Evolutionary conservation across 371 early-diverging fungal genomes (phyloP).

Genomic region (Apophysomyces elegans): DNA sequence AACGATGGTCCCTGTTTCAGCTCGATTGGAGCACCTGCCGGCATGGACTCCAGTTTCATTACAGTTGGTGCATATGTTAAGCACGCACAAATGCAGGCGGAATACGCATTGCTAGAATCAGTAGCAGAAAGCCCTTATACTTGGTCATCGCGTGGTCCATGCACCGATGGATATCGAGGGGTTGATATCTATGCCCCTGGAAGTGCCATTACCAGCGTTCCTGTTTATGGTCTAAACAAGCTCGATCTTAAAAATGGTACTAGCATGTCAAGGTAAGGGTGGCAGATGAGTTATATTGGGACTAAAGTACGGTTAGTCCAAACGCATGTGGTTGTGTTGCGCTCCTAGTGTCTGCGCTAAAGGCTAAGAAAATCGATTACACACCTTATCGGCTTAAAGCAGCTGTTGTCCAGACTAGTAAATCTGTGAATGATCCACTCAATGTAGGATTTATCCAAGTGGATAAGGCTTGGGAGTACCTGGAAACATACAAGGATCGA

Average conservation of each 20-base stretch:
- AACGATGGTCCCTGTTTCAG: constrained; percentile 91
- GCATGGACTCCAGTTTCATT: constrained; percentile 74
- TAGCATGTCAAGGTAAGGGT: constrained; percentile 73
- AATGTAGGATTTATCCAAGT: constrained; percentile 88
- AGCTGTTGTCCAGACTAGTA: constrained; percentile 77
- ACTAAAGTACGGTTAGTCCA: constrained; percentile 58
- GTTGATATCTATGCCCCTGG: constrained; percentile 92
- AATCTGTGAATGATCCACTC: constrained; percentile 79
- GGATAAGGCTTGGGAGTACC: constrained; percentile 83
- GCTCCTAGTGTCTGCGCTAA: constrained; percentile 82
- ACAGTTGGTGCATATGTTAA: constrained; percentile 94
- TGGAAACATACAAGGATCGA: constrained; percentile 62
- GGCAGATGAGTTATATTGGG: background rate
- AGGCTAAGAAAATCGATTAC: constrained; percentile 65
- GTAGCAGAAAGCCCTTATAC: constrained; percentile 83
- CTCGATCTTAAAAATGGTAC: constrained; percentile 92
- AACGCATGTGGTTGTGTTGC: constrained; percentile 88
- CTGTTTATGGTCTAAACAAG: constrained; percentile 81
- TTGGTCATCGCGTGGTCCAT: constrained; percentile 92
- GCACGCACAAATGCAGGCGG: constrained; percentile 85
- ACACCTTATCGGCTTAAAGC: constrained; percentile 85
- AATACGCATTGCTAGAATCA: constrained; percentile 81
- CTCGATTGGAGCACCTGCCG: constrained; percentile 90
- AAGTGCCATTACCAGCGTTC: constrained; percentile 90
- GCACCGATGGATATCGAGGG: constrained; percentile 84